These are phyloP conservation scores for Allomyces javanicus DNA, from an alignment of 192 early-diverging fungal species.

Conservation along the genomic window DNA sequence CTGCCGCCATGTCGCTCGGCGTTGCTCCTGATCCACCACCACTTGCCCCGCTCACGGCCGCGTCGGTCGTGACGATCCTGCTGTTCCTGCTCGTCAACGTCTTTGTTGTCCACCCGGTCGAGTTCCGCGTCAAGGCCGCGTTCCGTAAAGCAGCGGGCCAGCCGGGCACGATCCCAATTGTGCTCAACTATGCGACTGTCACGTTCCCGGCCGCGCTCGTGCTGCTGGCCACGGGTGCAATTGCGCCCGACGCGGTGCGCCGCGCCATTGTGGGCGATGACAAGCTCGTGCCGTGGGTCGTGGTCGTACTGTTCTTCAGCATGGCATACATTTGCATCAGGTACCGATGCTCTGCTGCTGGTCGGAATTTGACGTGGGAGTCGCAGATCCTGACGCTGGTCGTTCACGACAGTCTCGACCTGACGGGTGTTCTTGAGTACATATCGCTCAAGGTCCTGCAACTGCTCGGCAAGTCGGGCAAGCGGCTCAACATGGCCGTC, in stretches of 20 bases:
- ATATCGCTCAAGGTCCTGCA: slow-evolving; percentile 53
- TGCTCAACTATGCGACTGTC: slow-evolving; percentile 46
- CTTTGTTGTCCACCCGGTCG: slow-evolving; percentile 39
- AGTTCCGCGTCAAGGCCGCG: slow-evolving; percentile 13
- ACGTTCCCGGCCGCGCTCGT: slow-evolving; percentile 47
- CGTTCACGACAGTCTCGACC: slow-evolving; percentile 24
- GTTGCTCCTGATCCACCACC: too few relatives aligned
- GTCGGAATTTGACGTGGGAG: too few relatives aligned
- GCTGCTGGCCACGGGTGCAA: slow-evolving; percentile 37
- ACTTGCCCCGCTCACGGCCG: too few relatives aligned
- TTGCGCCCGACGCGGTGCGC: slow-evolving; percentile 21
- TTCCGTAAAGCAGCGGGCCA: neutral
- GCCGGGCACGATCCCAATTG: slow-evolving; percentile 10
- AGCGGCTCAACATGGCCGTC: slow-evolving; percentile 43
- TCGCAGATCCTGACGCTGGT: too few relatives aligned
- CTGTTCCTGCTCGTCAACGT: slow-evolving; percentile 34
- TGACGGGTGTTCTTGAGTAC: slow-evolving; percentile 59
- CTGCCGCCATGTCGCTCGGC: too few relatives aligned
- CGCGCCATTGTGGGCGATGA: slow-evolving; percentile 36
- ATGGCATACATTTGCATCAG: slow-evolving; percentile 71
- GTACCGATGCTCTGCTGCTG: too few relatives aligned
- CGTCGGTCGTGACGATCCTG: too few relatives aligned
- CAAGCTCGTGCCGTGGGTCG: slow-evolving; percentile 55
- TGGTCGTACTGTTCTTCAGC: slow-evolving; percentile 63
- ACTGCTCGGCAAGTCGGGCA: slow-evolving; percentile 31